Conservation (phyloP, 1,284 basidiomycete species). For the Spongispora temasekensis region DNA sequence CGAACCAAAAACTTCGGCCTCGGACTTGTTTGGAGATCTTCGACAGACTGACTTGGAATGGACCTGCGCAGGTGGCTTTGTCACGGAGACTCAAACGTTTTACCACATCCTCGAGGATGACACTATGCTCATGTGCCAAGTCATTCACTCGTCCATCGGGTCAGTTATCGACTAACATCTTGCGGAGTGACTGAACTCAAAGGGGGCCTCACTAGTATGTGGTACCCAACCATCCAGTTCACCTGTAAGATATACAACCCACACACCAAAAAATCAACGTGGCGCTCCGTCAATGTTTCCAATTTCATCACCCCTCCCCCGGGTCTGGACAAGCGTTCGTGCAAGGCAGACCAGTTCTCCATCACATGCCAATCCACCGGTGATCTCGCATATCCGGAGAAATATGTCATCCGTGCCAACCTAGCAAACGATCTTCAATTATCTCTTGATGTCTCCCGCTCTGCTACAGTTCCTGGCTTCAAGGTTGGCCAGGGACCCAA, state of each 20-base stretch:
- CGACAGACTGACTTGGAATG: slow-evolving; percentile 78
- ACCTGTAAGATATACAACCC: slow-evolving; percentile 92
- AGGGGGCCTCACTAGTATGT: slow-evolving; percentile 52
- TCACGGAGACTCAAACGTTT: slow-evolving; percentile 91
- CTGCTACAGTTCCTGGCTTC: slow-evolving; percentile 78
- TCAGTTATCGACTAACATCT: slow-evolving; percentile 44
- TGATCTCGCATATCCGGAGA: slow-evolving; percentile 68
- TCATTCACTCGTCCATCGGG: slow-evolving; percentile 96
- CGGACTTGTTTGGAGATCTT: slow-evolving; percentile 71
- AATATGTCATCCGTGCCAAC: slow-evolving; percentile 81
- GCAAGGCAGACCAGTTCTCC: slow-evolving; percentile 90
- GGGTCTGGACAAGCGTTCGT: slow-evolving; percentile 81
- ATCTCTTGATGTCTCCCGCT: slow-evolving; percentile 72
- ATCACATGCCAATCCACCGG: slow-evolving; percentile 71
- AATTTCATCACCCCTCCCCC: slow-evolving; percentile 81
- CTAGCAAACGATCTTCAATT: slow-evolving; percentile 83
- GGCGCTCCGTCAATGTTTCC: slow-evolving; percentile 90
- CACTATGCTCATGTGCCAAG: slow-evolving; percentile 81
- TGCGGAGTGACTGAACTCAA: slow-evolving; percentile 11
- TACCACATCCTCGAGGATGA: slow-evolving; percentile 89
- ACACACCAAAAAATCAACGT: slow-evolving; percentile 71
- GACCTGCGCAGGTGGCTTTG: slow-evolving; percentile 83
- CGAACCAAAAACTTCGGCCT: slow-evolving; percentile 43
- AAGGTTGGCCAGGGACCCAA: slow-evolving; percentile 88
- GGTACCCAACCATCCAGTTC: slow-evolving; percentile 96